Percentiles rank a stretch among this genome's conserved stretches.
Evolutionary conservation across 129 eudicot species (phyloP).

Genomic region (Saussurea involucrata): DNA sequence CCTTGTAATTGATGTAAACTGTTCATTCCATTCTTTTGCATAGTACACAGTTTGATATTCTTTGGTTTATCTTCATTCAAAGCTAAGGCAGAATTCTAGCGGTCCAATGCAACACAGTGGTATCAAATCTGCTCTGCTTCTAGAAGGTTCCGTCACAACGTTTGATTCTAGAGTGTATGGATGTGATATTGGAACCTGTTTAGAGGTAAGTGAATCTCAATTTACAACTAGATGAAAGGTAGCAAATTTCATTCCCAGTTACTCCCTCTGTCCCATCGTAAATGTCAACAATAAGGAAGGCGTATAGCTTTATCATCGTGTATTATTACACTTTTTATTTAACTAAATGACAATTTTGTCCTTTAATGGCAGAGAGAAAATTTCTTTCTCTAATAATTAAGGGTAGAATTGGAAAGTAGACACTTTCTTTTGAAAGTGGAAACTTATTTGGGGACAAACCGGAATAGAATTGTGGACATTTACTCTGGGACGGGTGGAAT

Average conservation of each 20-base stretch:
- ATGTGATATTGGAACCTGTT: constrained; percentile 91
- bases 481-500: too few species aligned
- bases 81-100: constrained; percentile 41
- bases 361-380: not conserved
- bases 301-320: not conserved
- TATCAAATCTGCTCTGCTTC: constrained; percentile 60
- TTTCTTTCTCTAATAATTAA: not conserved
- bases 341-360: not conserved
- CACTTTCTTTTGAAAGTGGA: too few species aligned
- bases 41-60: not conserved
- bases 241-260: not conserved
- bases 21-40: not conserved
- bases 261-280: not conserved
- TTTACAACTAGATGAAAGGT: not conserved
- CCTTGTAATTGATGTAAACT: not conserved
- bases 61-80: constrained; percentile 49
- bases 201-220: constrained; percentile 60
- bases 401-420: not conserved
- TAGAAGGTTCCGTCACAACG: constrained; percentile 71
- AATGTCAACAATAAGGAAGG: not conserved
- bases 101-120: constrained; percentile 22
- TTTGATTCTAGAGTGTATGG: constrained; percentile 78
- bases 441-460: too few species aligned
- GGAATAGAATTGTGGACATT: too few species aligned
- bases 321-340: not conserved